Conservation (phyloP, 2,329 filamentous ascomycete genomes). For the Verticillium alfalfae region DNA sequence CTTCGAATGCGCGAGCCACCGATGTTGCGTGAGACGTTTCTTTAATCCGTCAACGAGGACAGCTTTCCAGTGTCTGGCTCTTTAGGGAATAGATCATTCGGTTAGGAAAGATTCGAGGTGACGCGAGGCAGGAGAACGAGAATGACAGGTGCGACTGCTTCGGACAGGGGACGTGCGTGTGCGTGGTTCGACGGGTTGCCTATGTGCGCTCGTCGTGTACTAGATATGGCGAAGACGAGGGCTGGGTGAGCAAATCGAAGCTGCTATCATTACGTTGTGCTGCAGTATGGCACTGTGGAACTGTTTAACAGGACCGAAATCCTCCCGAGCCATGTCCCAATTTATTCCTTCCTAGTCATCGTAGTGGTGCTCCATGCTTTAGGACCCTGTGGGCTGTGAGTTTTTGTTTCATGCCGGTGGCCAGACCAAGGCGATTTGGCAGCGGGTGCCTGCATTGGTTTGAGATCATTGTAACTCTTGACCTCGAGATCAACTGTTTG, state of each 20-base stretch:
- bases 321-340: too few species aligned
- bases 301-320: too few species aligned
- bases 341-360: too few species aligned
- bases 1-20: background rate
- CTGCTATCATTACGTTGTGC: background rate
- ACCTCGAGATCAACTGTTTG: too few species aligned
- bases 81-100: background rate
- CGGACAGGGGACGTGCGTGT: background rate
- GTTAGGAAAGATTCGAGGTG: background rate
- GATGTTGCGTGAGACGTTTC: background rate
- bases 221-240: background rate
- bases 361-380: too few species aligned
- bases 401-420: too few species aligned
- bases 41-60: background rate
- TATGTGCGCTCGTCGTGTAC: conserved; percentile 1
- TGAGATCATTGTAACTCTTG: too few species aligned
- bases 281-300: background rate
- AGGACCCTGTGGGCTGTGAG: too few species aligned
- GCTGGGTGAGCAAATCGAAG: background rate
- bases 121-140: background rate
- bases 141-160: background rate
- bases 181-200: background rate
- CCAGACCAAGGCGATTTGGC: too few species aligned
- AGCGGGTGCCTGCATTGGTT: too few species aligned
- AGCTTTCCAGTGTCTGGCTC: background rate